phyloP scores from a whole-genome alignment of 805 yeast species.

The Wickerhamomyces hampshirensis region DNA sequence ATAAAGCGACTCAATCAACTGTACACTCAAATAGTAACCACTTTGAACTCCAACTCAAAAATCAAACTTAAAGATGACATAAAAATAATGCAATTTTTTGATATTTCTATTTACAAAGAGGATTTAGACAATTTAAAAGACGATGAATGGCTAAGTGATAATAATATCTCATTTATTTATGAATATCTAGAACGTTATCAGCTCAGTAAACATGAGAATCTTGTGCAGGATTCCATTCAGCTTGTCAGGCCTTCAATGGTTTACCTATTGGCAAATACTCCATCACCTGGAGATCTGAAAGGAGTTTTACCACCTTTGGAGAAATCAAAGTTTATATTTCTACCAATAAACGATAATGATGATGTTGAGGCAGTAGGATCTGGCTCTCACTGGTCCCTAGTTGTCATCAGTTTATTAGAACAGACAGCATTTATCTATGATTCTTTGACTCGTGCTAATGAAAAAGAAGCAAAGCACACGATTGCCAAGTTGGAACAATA shows the following conservation, averaged over 20 bases:
- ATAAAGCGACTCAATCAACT: slow-evolving; percentile 13
- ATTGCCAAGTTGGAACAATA: slow-evolving; percentile 22
- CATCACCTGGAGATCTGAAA: slow-evolving; percentile 39
- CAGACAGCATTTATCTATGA: slow-evolving; percentile 52
- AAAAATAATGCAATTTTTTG: slow-evolving; percentile 43
- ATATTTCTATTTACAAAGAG: slow-evolving; percentile 51
- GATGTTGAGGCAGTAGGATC: slow-evolving; percentile 55
- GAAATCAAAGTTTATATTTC: slow-evolving; percentile 46
- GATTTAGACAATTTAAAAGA: slow-evolving; percentile 55
- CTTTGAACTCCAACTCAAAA: slow-evolving; percentile 2
- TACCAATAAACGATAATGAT: slow-evolving; percentile 65
- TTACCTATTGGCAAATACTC: slow-evolving; percentile 51
- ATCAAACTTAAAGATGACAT: slow-evolving; percentile 9
- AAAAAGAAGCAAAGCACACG: slow-evolving; percentile 17
- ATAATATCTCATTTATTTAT: slow-evolving; percentile 57
- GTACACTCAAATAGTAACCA: slow-evolving; percentile 12
- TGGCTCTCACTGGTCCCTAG: slow-evolving; percentile 76
- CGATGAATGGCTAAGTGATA: slow-evolving; percentile 73
- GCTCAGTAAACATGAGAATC: slow-evolving; percentile 22
- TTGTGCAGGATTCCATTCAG: slow-evolving; percentile 29
- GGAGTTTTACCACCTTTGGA: slow-evolving; percentile 43
- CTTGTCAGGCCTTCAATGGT: slow-evolving; percentile 59
- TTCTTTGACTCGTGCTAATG: slow-evolving; percentile 33
- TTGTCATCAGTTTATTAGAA: slow-evolving; percentile 46
- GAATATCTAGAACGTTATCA: slow-evolving; percentile 44